Percentiles rank a stretch among this genome's conserved stretches.
phyloP scores from a whole-genome alignment of 2,329 filamentous ascomycete species.

The Ophiocordyceps camponoti-rufipedis region DNA sequence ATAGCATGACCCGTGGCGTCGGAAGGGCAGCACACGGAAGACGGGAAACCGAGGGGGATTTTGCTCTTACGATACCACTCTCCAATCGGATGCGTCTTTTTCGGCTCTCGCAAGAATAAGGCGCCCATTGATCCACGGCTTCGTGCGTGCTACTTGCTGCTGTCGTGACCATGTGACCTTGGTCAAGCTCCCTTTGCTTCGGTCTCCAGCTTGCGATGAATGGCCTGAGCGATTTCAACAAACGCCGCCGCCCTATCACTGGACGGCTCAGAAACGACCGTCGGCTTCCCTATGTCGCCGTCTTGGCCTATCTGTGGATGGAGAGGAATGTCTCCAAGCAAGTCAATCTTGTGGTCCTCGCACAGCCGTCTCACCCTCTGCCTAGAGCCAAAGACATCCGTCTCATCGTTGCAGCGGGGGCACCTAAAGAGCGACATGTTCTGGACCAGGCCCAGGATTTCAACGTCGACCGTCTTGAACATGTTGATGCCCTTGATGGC shows the following conservation, averaged over 20 bases:
- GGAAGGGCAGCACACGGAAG: background rate
- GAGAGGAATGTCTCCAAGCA: constrained; percentile 77
- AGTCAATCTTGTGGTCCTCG: constrained; percentile 50
- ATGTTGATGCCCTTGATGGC: constrained; percentile 83
- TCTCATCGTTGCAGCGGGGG: constrained; percentile 56
- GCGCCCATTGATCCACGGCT: background rate
- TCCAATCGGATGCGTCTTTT: background rate
- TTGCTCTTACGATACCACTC: constrained; percentile 3
- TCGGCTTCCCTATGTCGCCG: constrained; percentile 73
- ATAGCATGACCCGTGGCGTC: background rate
- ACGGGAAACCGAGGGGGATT: background rate
- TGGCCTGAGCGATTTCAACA: constrained; percentile 43
- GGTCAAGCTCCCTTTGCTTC: background rate
- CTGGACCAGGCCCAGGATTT: constrained; percentile 72
- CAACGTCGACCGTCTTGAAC: constrained; percentile 71
- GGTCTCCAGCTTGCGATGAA: constrained; percentile 26
- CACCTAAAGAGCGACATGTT: constrained; percentile 83
- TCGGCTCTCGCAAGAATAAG: background rate
- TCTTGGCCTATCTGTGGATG: constrained; percentile 77
- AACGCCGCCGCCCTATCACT: constrained; percentile 59
- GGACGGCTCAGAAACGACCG: constrained; percentile 69
- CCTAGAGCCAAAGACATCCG: constrained; percentile 54
- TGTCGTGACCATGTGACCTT: background rate
- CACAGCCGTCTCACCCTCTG: constrained; percentile 53
- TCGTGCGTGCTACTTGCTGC: background rate